Conservation (phyloP, 2,329 filamentous ascomycete genomes). For the Ophiostoma triangulosporum region DNA sequence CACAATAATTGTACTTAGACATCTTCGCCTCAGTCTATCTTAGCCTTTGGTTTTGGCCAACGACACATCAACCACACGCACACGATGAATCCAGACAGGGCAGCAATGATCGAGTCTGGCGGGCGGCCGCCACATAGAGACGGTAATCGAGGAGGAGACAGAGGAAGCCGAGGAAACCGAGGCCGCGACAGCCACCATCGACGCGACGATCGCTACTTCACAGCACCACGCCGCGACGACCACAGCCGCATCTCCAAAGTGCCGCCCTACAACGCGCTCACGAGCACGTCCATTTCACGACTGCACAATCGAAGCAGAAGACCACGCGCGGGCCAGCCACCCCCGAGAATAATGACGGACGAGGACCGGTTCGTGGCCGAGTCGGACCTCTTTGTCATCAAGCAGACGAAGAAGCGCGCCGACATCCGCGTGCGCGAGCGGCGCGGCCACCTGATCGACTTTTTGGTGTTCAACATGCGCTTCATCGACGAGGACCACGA, state of each 20-base stretch:
- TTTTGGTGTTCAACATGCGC: conserved; percentile 78
- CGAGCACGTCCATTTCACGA: too few relatives aligned
- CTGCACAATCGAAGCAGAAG: too few relatives aligned
- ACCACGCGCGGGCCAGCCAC: neutral
- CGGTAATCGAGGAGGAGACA: too few relatives aligned
- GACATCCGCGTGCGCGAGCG: conserved; percentile 86
- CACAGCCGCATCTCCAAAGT: conserved; percentile 40
- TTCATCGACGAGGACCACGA: conserved; percentile 78
- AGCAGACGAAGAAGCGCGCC: conserved; percentile 96
- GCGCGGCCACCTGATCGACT: conserved; percentile 84
- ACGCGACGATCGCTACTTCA: conserved; percentile 29
- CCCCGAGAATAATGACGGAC: conserved; percentile 40
- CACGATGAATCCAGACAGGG: conserved; percentile 40
- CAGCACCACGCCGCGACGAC: conserved; percentile 40
- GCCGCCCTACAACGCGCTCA: conserved; percentile 10
- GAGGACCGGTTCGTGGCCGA: conserved; percentile 79
- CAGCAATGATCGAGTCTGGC: conserved; percentile 38
- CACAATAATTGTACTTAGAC: neutral
- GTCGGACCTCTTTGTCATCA: conserved; percentile 90
- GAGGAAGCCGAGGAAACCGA: too few relatives aligned
- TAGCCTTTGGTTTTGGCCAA: neutral
- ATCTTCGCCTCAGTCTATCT: neutral
- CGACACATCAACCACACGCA: neutral
- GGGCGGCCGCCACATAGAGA: conserved; percentile 26
- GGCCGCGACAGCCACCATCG: too few relatives aligned